phyloP scores from a whole-genome alignment of 208 protist genomes.

The Wallacemonas rigidus region DNA sequence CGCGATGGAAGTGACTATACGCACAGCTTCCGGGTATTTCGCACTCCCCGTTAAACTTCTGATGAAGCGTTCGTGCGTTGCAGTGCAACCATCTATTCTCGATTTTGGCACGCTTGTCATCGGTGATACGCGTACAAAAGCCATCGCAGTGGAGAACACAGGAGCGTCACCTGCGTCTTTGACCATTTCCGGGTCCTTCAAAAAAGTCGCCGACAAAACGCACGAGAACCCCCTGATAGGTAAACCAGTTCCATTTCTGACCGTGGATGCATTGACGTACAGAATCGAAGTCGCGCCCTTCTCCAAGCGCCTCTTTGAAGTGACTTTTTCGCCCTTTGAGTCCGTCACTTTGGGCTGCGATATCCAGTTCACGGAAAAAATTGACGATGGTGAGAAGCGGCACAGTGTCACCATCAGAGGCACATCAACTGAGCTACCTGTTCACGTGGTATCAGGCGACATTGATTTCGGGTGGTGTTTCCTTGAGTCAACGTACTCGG shows the following conservation, averaged over 20 bases:
- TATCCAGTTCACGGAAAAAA: constrained; percentile 55
- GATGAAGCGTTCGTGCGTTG: constrained; percentile 53
- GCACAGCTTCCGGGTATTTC: constrained; percentile 68
- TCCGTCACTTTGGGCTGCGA: constrained; percentile 35
- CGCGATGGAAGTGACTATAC: constrained; percentile 54
- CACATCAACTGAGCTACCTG: constrained; percentile 56
- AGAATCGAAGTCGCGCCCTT: constrained; percentile 51
- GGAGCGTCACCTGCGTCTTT: constrained; percentile 64
- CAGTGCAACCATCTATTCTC: constrained; percentile 36
- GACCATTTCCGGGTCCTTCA: constrained; percentile 58
- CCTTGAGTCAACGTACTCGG: constrained; percentile 70
- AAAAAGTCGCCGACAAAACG: constrained; percentile 55
- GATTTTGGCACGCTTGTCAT: constrained; percentile 83
- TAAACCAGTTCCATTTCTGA: constrained; percentile 38
- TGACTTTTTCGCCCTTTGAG: constrained; percentile 57
- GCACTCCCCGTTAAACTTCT: constrained; percentile 53
- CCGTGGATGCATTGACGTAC: constrained; percentile 50
- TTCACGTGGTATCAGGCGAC: constrained; percentile 59
- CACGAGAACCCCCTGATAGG: constrained; percentile 44
- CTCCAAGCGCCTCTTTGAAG: constrained; percentile 39
- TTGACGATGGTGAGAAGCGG: constrained; percentile 15
- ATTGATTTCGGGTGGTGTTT: constrained; percentile 82
- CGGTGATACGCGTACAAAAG: constrained; percentile 47
- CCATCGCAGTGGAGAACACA: constrained; percentile 70
- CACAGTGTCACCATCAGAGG: constrained; percentile 48